Conservation (phyloP, 106 monocot species). For the Chionographis japonica region DNA sequence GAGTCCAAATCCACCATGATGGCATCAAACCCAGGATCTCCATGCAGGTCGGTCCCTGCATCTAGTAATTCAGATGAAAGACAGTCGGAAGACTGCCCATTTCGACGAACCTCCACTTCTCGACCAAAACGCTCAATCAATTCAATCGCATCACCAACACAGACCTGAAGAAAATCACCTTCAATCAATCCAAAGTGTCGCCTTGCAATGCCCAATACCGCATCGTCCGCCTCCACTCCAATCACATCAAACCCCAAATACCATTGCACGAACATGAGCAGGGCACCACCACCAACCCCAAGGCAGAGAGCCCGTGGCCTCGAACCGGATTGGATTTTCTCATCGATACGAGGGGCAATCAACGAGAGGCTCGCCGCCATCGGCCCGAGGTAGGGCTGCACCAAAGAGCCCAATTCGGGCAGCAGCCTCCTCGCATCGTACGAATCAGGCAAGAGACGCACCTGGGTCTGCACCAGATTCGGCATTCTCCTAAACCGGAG, state of each 20-base stretch:
- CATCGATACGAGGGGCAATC: conserved; percentile 16
- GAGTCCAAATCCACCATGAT: conserved; percentile 91
- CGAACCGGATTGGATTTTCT: conserved; percentile 1
- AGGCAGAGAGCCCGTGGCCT: conserved; percentile 57
- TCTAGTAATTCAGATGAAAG: neutral
- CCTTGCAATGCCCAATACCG: conserved; percentile 54
- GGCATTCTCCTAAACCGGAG: conserved; percentile 86
- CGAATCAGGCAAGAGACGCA: conserved; percentile 32
- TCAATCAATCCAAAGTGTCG: conserved; percentile 67
- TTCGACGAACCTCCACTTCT: neutral
- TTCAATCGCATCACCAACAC: conserved; percentile 56
- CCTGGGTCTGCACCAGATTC: conserved; percentile 77
- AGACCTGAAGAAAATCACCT: conserved; percentile 45
- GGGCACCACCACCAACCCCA: conserved; percentile 83
- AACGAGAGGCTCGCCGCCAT: conserved; percentile 68
- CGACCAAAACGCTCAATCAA: conserved; percentile 24
- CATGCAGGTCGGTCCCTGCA: neutral
- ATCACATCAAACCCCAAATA: conserved; percentile 57
- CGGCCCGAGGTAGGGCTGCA: conserved; percentile 76
- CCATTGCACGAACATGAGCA: conserved; percentile 43
- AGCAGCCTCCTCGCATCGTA: neutral
- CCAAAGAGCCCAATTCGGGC: conserved; percentile 30
- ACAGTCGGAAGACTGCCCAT: neutral
- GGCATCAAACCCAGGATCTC: conserved; percentile 32
- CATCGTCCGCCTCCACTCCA: conserved; percentile 72